Conservation (phyloP, 768 basidiomycete genomes). For the Calocybe indica region DNA sequence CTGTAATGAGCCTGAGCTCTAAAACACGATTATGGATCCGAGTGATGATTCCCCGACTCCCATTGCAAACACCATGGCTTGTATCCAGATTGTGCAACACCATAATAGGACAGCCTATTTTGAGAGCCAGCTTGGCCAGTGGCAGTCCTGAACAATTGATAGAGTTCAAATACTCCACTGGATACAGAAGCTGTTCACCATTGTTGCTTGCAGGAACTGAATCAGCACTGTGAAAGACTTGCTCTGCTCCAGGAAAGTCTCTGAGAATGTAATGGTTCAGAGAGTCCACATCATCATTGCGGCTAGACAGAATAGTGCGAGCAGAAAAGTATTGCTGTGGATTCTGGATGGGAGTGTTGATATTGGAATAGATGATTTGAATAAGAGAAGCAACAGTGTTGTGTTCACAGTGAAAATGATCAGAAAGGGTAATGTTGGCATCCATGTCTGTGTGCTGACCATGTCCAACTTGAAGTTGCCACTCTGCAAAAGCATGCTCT, state of each 20-base stretch:
- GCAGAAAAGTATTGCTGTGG: conserved; percentile 25
- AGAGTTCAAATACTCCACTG: conserved; percentile 24
- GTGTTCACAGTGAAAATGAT: conserved; percentile 10
- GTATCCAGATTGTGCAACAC: conserved; percentile 32
- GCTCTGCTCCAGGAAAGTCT: conserved; percentile 15
- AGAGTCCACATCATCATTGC: conserved; percentile 27
- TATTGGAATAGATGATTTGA: conserved; percentile 15
- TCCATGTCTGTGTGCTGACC: conserved; percentile 5
- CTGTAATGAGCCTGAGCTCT: conserved; percentile 23
- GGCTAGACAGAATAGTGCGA: conserved; percentile 25
- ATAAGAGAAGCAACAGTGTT: conserved; percentile 21
- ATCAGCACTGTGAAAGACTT: conserved; percentile 20
- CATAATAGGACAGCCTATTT: conserved; percentile 29
- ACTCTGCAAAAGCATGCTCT: conserved; percentile 21
- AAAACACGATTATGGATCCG: conserved; percentile 19
- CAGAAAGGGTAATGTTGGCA: conserved; percentile 3
- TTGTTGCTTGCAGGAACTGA: conserved; percentile 13
- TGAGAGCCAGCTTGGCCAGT: conserved; percentile 18
- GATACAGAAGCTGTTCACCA: conserved; percentile 9
- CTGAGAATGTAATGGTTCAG: conserved; percentile 21
- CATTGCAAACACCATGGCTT: conserved; percentile 26
- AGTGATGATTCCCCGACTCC: conserved; percentile 23
- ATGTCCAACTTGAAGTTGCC: conserved; percentile 13
- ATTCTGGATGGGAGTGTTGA: background rate
- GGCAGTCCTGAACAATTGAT: conserved; percentile 26